Percentiles rank a stretch among this genome's conserved stretches.
Evolutionary conservation across 352 stramenopile species (phyloP).

Genomic region (Aphanomyces euteiches): DNA sequence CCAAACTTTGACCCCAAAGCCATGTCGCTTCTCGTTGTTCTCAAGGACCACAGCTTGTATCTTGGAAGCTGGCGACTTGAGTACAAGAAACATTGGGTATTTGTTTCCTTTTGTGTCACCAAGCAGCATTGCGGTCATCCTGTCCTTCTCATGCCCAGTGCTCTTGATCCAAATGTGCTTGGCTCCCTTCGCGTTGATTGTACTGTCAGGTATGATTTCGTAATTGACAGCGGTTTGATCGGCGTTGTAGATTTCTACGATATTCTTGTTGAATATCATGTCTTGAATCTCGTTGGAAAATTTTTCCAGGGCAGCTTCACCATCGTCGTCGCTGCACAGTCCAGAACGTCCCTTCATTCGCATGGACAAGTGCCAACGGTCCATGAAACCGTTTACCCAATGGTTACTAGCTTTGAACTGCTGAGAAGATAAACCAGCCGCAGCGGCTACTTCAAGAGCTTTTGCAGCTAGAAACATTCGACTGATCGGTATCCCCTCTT

Average conservation of each 20-base stretch:
- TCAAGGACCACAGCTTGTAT: conserved; percentile 13
- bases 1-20: conserved; percentile 35
- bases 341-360: conserved; percentile 19
- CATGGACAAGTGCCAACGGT: conserved; percentile 17
- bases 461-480: neutral
- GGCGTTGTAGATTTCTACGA: conserved; percentile 32
- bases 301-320: neutral
- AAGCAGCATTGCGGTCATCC: conserved; percentile 35
- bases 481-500: too few species aligned
- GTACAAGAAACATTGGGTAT: conserved; percentile 31
- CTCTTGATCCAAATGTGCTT: conserved; percentile 38
- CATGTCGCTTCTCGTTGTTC: conserved; percentile 27
- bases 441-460: neutral
- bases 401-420: neutral
- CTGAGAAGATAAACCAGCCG: neutral
- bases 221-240: conserved; percentile 36
- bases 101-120: conserved; percentile 30
- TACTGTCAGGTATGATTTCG: conserved; percentile 38
- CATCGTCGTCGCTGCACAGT: conserved; percentile 15
- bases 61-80: conserved; percentile 28
- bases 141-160: conserved; percentile 33
- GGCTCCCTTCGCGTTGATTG: conserved; percentile 21
- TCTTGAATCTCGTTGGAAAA: neutral
- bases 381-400: neutral
- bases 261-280: neutral